A percentile compares a stretch with the other conserved stretches of the same genome.
These are phyloP conservation scores for Phycomyces blakesleeanus DNA, from an alignment of 192 early-diverging fungal species.

Conservation along the genomic window DNA sequence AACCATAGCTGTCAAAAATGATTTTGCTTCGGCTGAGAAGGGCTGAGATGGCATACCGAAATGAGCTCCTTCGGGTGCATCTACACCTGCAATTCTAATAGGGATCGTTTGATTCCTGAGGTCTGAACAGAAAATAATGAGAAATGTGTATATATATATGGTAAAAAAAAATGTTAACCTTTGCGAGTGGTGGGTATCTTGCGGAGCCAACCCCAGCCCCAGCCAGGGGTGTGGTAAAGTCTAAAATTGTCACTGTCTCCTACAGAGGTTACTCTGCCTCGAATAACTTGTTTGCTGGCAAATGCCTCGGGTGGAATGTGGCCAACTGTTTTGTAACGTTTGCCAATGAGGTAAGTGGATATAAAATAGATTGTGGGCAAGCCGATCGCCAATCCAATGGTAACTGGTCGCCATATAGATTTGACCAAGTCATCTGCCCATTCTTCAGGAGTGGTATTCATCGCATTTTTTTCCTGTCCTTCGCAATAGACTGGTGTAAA, in stretches of 20 bases:
- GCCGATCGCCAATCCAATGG: constrained; percentile 24
- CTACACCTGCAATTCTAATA: constrained; percentile 63
- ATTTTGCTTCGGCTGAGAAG: constrained; percentile 50
- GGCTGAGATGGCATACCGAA: constrained; percentile 66
- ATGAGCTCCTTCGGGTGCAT: constrained; percentile 67
- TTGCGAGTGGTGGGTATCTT: constrained; percentile 36
- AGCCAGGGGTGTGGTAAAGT: constrained; percentile 51
- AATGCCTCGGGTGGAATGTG: constrained; percentile 47
- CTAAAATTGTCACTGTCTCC: constrained; percentile 57
- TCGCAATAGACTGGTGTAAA: not conserved
- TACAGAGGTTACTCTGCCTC: constrained; percentile 45
- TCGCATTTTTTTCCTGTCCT: not conserved
- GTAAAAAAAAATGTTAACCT: constrained; percentile 11
- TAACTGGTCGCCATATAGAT: constrained; percentile 15
- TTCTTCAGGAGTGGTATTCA: not conserved
- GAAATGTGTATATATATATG: not conserved
- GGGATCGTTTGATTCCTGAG: constrained; percentile 58
- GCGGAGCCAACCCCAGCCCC: constrained; percentile 45
- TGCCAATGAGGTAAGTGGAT: constrained; percentile 21
- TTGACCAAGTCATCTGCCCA: constrained; percentile 19
- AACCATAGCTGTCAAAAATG: constrained; percentile 44
- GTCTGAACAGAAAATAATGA: constrained; percentile 24
- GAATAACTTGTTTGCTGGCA: constrained; percentile 26
- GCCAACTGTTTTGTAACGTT: constrained; percentile 39
- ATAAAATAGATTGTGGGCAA: constrained; percentile 16